Percentiles rank a stretch among this genome's conserved stretches.
These are phyloP conservation scores for Nothophoma quercina DNA, from an alignment of 2,329 filamentous ascomycete species.

Conservation along the genomic window DNA sequence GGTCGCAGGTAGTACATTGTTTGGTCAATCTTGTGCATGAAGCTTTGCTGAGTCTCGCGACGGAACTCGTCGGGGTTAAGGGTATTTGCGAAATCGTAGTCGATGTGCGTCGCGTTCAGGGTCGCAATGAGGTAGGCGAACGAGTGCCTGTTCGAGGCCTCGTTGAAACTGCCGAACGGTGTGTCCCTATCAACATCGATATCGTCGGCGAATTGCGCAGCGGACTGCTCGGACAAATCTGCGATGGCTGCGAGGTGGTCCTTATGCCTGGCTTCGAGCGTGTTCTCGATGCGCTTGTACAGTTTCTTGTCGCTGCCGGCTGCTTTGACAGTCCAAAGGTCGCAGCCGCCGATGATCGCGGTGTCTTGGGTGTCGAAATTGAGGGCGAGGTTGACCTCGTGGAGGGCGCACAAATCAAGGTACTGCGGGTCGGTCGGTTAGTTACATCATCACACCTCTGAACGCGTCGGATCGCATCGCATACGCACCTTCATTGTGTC, in stretches of 20 bases:
- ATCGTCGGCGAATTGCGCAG: slow-evolving; percentile 69
- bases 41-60: slow-evolving; percentile 78
- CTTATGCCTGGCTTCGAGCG: slow-evolving; percentile 89
- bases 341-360: slow-evolving; percentile 90
- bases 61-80: slow-evolving; percentile 89
- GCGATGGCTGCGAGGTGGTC: slow-evolving; percentile 85
- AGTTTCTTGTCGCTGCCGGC: slow-evolving; percentile 95
- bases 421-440: slow-evolving; percentile 67
- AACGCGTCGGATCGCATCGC: slow-evolving; percentile 20
- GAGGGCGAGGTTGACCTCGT: slow-evolving; percentile 88
- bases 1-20: slow-evolving; percentile 88
- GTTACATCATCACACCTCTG: slow-evolving; percentile 37
- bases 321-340: slow-evolving; percentile 97
- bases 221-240: slow-evolving; percentile 84
- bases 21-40: slow-evolving; percentile 86
- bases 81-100: slow-evolving; percentile 97
- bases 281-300: slow-evolving; percentile 93
- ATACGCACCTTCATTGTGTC: slow-evolving; percentile 50
- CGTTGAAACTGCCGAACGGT: slow-evolving; percentile 88
- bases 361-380: slow-evolving; percentile 96
- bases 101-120: slow-evolving; percentile 90
- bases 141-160: slow-evolving; percentile 86
- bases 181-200: slow-evolving; percentile 85
- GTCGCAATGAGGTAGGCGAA: slow-evolving; percentile 98
- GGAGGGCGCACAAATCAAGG: slow-evolving; percentile 87